Base-by-base conservation (phyloP, 768 basidiomycete species). In the Lactarius deliciosus region DNA sequence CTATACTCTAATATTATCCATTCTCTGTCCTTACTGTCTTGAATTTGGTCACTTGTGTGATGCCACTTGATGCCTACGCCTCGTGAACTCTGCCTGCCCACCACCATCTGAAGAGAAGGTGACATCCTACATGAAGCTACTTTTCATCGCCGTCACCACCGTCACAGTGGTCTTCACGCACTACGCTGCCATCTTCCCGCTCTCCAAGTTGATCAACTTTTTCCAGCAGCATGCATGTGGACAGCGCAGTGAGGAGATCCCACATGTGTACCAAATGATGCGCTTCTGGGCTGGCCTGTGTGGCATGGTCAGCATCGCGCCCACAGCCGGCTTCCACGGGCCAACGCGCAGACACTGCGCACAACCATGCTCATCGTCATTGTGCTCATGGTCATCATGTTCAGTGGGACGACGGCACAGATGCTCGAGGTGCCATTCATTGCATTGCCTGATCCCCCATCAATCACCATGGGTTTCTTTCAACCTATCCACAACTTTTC, bases 191-290 rank as follows among this genome's bases (percentile, higher is more conserved):
- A 96, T 99, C 20, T 99, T 99, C 82, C 97, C 97, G 2, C 84
- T 99, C 18, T 94, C 95, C 6, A 92, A 96, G 72, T 85, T 85
- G 32, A 97, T 99, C 86, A 99, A 99, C 79, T 83, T 97, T 70
- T 88, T 98, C 90, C 90, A 88, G 72, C 81, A 80, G 34, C 92
- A 96, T 67, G 88, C 85, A 3, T 86, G 94, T 1, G 94, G 94
- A 1, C 92, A 95, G 73, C 85, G 94, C 47, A 79, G 83, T 28
- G 96, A 97, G 70, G 96, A 98, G 71, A 80, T 99, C 5, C 96
- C 97, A 1, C 95, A 98, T 76, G 95, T 94, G 15, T 98, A 99
- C 74, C 97, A 98, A 73, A 97, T 98, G 94, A 98, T 99, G 95
- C 79, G 98, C 20, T 99, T 98, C 78, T 99, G 97, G 97, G 96